Evolutionary conservation across 2,329 filamentous ascomycete species (phyloP), one percentile per base, ranked within the genome.

Genomic region (Neurospora sp.): DNA sequence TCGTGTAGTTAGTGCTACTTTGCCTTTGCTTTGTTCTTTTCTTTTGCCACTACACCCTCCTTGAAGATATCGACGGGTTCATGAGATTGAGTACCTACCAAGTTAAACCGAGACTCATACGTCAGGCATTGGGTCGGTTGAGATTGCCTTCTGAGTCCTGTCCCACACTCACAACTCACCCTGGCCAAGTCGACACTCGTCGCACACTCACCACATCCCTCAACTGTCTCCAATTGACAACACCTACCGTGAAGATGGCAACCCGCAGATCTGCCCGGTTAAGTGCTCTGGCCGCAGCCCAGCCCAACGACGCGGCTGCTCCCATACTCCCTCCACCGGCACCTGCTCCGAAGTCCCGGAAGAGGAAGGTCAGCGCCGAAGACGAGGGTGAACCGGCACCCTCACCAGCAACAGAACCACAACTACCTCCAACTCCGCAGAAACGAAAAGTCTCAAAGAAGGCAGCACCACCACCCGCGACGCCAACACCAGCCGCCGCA

Each of bases 401-500:
- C 23, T 74, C 75, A 23, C 8, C 43, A 33, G 65, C 67, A 11
- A 65, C 69, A 23, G 62, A 70, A 19, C 37, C 67, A 15, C 62
- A 43, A 43, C 57, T 70, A 1, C 74, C 75, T 1, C 73, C 76
- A 62, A 76, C 74, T 11, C 73, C 74, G 6, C 68, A 73, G 69
- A 71, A 71, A 66, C 68, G 73, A 66, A 74, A 33, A 65, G 72
- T 19, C 71, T 69, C 52, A 76, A 79, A 70, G 74, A 73, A 10
- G 79, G 78, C 41, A 77, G 78, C 15, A 74, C 76, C 73, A 37
- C 79, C 80, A 15, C 83, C 83, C 19, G 75, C 78, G 33, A 86
- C 85, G 4, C 83, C 84, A 0, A 85, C 83, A 1, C 82, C 84
- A n/a, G 80, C 79, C 71, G 81, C 80, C 62, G 81, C 79, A 12